Conservation (phyloP, 371 early-diverging fungal genomes). For the Apophysomyces trapeziformis region DNA sequence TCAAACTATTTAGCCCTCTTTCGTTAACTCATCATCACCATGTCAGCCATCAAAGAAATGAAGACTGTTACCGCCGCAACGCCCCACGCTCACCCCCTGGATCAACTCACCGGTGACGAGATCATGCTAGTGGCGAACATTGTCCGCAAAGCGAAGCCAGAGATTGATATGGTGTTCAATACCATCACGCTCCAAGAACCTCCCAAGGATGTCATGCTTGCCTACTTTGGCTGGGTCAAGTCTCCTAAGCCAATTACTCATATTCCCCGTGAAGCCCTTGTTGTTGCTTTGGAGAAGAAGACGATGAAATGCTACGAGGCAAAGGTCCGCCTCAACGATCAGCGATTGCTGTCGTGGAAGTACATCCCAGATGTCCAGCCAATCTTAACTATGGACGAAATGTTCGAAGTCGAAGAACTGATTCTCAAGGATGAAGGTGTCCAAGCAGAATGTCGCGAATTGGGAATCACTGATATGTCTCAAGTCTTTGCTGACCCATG, state of each 20-base stretch:
- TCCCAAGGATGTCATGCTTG: slow-evolving; percentile 45
- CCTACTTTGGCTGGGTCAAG: slow-evolving; percentile 53
- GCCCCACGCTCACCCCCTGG: slow-evolving; percentile 42
- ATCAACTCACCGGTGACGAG: slow-evolving; percentile 51
- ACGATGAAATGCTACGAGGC: slow-evolving; percentile 48
- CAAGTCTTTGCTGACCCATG: slow-evolving; percentile 53
- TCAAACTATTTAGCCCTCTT: slow-evolving; percentile 13
- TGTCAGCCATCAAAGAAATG: slow-evolving; percentile 45
- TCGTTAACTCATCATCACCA: neutral
- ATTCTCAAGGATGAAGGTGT: slow-evolving; percentile 46
- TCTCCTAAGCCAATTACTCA: slow-evolving; percentile 35
- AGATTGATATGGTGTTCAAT: slow-evolving; percentile 49
- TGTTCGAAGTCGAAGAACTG: slow-evolving; percentile 53
- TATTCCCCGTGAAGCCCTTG: slow-evolving; percentile 53
- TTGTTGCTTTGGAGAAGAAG: slow-evolving; percentile 41
- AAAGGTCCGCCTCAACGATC: slow-evolving; percentile 38
- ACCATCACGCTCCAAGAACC: slow-evolving; percentile 59
- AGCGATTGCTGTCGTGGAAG: slow-evolving; percentile 36
- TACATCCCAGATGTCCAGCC: slow-evolving; percentile 54
- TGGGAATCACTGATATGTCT: slow-evolving; percentile 56
- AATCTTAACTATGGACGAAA: slow-evolving; percentile 55
- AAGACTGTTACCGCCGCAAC: slow-evolving; percentile 43
- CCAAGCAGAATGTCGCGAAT: slow-evolving; percentile 44
- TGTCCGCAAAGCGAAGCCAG: slow-evolving; percentile 37
- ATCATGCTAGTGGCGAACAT: slow-evolving; percentile 41